These are phyloP conservation scores for Isatis tinctoria DNA, from an alignment of 345 rosid species.

Conservation along the genomic window DNA sequence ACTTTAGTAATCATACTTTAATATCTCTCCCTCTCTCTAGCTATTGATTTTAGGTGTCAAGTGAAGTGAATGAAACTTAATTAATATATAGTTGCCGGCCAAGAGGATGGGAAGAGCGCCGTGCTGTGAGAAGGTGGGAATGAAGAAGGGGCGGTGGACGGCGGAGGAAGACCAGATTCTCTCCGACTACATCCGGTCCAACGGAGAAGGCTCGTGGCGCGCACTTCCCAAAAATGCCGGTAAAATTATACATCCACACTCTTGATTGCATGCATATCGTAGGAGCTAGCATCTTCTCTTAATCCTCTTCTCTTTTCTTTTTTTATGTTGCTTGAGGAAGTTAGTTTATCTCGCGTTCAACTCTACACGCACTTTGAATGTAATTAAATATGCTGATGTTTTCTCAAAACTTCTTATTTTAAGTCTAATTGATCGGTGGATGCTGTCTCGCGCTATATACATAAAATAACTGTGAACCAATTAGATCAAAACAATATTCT, in stretches of 20 bases:
- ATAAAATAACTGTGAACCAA: no score
- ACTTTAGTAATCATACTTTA: neutral
- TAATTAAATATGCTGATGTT: no score
- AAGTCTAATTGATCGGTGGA: neutral
- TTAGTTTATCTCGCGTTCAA: neutral
- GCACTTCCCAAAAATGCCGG: constrained; percentile 31
- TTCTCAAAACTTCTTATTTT: neutral
- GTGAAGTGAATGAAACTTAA: neutral
- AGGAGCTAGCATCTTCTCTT: neutral
- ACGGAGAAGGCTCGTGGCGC: constrained; percentile 30
- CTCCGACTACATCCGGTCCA: constrained; percentile 14
- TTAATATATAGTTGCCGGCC: neutral
- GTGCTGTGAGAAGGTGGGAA: constrained; percentile 29
- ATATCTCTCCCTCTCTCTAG: neutral
- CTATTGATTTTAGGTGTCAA: neutral
- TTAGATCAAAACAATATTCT: no score
- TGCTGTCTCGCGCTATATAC: neutral
- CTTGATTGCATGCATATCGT: constrained; percentile 35
- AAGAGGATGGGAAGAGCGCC: constrained; percentile 24
- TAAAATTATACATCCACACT: neutral
- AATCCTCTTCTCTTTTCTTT: neutral
- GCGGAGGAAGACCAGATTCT: constrained; percentile 26
- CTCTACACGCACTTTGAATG: neutral
- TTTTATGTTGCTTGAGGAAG: neutral
- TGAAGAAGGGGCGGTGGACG: constrained; percentile 26